These are phyloP conservation scores for Anacardium occidentale DNA, from an alignment of 345 rosid genomes.

Conservation along the genomic window DNA sequence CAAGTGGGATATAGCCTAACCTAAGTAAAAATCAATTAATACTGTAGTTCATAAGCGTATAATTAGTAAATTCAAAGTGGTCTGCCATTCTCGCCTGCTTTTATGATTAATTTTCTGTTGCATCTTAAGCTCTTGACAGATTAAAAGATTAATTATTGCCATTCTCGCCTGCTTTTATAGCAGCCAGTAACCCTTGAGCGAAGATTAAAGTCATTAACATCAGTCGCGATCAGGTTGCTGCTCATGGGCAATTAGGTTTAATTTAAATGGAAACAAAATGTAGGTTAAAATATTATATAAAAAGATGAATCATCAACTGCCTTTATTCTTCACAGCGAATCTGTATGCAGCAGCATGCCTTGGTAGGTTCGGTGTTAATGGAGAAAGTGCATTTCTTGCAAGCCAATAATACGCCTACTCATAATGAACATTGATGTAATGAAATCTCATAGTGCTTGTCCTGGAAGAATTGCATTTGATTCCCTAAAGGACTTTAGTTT, in stretches of 20 bases:
- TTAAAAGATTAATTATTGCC: background rate
- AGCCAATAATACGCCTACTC: conserved; percentile 12
- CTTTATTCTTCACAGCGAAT: conserved; percentile 26
- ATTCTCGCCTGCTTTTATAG: background rate
- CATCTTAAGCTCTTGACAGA: background rate
- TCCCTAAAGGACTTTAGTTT: too few species aligned
- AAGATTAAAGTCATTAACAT: background rate
- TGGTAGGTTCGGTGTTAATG: conserved; percentile 18
- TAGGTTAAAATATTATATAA: too few species aligned
- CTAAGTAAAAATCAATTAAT: too few species aligned
- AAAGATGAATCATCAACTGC: conserved; percentile 11
- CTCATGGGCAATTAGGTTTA: conserved; percentile 4
- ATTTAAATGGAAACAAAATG: too few species aligned
- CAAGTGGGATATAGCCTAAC: too few species aligned
- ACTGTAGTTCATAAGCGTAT: too few species aligned
- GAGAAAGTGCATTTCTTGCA: conserved; percentile 24
- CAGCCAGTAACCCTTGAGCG: background rate
- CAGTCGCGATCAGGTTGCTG: background rate
- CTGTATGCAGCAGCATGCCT: too few species aligned
- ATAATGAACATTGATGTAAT: background rate
- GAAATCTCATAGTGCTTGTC: conserved; percentile 9
- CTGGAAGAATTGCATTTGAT: too few species aligned
- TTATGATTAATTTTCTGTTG: background rate
- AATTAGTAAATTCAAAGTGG: too few species aligned
- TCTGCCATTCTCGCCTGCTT: too few species aligned